Base-by-base conservation (phyloP, 192 early-diverging fungal species). In the Coemansia sp. region DNA sequence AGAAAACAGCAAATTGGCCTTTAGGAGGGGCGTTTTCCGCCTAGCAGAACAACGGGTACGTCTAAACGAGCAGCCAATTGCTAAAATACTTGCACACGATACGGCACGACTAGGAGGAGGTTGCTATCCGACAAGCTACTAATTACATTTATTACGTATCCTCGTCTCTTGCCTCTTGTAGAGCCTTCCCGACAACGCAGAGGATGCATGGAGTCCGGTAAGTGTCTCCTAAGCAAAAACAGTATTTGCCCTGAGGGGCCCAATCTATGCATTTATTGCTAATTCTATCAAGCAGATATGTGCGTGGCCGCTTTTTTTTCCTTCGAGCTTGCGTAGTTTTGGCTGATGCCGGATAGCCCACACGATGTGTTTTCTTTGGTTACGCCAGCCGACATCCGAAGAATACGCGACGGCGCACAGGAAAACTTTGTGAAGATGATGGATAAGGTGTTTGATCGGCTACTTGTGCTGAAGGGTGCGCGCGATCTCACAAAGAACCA, bases 331-430 rank as follows among this genome's bases (percentile, higher is more conserved):
- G 38, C 20, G 14, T 69, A 88, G 88, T 89, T 95, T 87, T 88
- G 91, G 90, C 77, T 77, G 18, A 82, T 97, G 60, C 79, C 79
- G 18, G 75, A 76, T 21, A 59, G 71, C 30, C 67, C 79, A 16
- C 71, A 96, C 64, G 95, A 96, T 74, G 86, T 95, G 18, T 95
- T 93, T 76, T 90, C 94, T 51, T 87, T 96, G 30, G 88, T 95
- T 39, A 87, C 90, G 21, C 88, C 91, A 9, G 89, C 91, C 36
- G 95, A 97, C 72, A 92, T 95, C 51, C 82, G 95, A 34, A 77
- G 86, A 41, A 88, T 92, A 16, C 83, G 92, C 39, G 92, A 95
- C 71, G 68, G 80, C 16, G 89, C 92, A 15, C 85, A 84, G 39
- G 89, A 90, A 63, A 94, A 95, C 82, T 79, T 94, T 63, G 86